Evolutionary conservation across 23 red algal genomes (phyloP).

Genomic region (Gracilaria domingensis): DNA sequence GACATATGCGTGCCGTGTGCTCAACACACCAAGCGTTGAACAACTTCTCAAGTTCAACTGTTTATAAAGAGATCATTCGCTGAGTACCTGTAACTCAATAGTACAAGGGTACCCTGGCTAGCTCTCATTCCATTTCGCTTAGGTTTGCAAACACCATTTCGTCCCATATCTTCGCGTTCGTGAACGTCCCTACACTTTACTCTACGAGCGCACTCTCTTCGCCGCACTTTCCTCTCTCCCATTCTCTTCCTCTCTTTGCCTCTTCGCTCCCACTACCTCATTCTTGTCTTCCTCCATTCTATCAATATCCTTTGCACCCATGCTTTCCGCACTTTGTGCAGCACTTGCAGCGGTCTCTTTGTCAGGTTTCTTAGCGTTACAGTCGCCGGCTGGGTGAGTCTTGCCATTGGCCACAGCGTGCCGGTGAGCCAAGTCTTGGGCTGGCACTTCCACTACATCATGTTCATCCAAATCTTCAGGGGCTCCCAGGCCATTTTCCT

Average conservation of each 20-base stretch:
- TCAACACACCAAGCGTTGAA: not conserved
- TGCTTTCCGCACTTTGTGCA: not conserved
- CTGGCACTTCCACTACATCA: not conserved
- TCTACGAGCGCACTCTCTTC: constrained; percentile 10
- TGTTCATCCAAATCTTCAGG: constrained; percentile 24
- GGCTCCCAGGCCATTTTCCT: not conserved
- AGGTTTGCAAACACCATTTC: not conserved
- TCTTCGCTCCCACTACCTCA: constrained; percentile 1
- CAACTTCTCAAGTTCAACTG: not conserved
- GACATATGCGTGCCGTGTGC: not conserved
- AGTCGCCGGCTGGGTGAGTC: not conserved
- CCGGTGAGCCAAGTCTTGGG: not conserved
- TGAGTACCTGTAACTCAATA: not conserved
- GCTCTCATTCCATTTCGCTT: not conserved
- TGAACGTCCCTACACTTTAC: not conserved
- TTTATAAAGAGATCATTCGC: not conserved
- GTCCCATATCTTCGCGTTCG: too few relatives aligned
- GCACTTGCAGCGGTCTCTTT: not conserved
- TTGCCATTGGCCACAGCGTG: not conserved
- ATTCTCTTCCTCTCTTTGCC: not conserved
- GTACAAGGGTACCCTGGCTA: not conserved
- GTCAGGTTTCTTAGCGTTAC: not conserved
- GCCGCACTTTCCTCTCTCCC: not conserved
- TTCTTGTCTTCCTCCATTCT: not conserved
- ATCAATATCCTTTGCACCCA: not conserved